Evolutionary conservation across 768 basidiomycete genomes (phyloP).

Genomic region (Rhodotorula diobovata): DNA sequence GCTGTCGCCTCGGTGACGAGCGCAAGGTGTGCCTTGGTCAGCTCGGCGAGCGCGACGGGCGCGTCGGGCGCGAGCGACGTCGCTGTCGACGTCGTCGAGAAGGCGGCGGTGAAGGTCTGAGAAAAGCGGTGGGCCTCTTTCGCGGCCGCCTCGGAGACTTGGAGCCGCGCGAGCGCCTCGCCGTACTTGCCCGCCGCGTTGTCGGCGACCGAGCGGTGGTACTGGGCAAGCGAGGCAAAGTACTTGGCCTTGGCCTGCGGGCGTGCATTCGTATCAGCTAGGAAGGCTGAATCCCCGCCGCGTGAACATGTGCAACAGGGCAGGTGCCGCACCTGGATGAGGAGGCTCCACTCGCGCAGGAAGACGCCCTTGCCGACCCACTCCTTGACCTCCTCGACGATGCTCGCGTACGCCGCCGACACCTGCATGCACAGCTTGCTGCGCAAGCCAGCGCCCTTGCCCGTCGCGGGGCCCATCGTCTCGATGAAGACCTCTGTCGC

Average conservation of each 20-base stretch:
- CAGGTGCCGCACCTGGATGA: constrained; percentile 62
- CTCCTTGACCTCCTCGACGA: constrained; percentile 91
- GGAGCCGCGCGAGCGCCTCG: constrained; percentile 74
- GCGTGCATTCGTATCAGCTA: neutral
- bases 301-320: no score
- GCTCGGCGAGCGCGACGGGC: constrained; percentile 69
- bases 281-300: no score
- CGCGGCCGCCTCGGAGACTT: constrained; percentile 67
- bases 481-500: constrained; percentile 95
- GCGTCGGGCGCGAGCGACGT: constrained; percentile 71
- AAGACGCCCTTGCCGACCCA: constrained; percentile 95
- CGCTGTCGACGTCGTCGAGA: constrained; percentile 57
- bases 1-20: constrained; percentile 68
- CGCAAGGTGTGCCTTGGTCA: constrained; percentile 74
- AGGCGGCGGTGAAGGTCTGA: constrained; percentile 64
- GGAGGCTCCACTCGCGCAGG: constrained; percentile 85
- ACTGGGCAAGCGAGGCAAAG: constrained; percentile 78
- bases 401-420: constrained; percentile 69
- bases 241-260: constrained; percentile 83
- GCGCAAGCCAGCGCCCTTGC: constrained; percentile 77
- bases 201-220: constrained; percentile 77
- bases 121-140: constrained; percentile 76
- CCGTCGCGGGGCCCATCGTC: constrained; percentile 59
- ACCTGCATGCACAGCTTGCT: constrained; percentile 79
- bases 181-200: constrained; percentile 72